Evolutionary conservation across 2,329 filamentous ascomycete species (phyloP), one percentile per base, ranked within the genome.

Genomic region (Trichoderma breve): DNA sequence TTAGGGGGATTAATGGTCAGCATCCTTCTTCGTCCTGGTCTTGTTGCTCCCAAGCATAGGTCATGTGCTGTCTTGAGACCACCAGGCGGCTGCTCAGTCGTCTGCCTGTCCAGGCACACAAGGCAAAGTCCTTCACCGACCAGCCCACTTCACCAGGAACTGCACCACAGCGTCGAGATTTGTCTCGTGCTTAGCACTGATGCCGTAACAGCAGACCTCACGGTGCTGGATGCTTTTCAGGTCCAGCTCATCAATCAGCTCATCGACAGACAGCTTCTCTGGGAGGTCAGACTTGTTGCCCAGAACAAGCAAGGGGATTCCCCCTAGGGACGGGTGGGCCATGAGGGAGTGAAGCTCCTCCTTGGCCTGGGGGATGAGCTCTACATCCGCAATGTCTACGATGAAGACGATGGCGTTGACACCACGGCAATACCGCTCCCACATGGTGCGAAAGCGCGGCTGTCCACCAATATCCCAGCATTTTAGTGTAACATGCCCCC

Each of bases 401-500:
- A 99, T 97, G 84, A 98, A 99, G 76, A 99, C 93, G 77, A 99
- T 98, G 77, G 95, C 95, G 84, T 97, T 97, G 76, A 98, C 96
- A 67, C 94, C 96, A 75, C 95, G 93, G 84, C 96, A 98, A 83
- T 99, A 99, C 79, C 96, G 89, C 86, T 99, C 96, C 96, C 96
- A 99, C 96, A 99, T 99, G 77, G 93, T 93, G 79, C 96, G 93
- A 85, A 98, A 99, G 76, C 95, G 90, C 77, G 96, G 95, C 84
- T 99, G 96, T 69, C 96, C 96, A 77, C 96, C 96, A 75, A 99
- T 90, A 85, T 99, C 96, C 96, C 96, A 99, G 84, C 96, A 99
- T 84, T 98, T 98, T 79, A 99, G 87, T 77, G 96, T 97, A 81
- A 99, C 96, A 89, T 98, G 95, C 77, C 96, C 96, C 80, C 96